Evolutionary conservation across 345 rosid species (phyloP), one percentile per base, ranked within the genome.

Genomic region (Triadica sebifera): DNA sequence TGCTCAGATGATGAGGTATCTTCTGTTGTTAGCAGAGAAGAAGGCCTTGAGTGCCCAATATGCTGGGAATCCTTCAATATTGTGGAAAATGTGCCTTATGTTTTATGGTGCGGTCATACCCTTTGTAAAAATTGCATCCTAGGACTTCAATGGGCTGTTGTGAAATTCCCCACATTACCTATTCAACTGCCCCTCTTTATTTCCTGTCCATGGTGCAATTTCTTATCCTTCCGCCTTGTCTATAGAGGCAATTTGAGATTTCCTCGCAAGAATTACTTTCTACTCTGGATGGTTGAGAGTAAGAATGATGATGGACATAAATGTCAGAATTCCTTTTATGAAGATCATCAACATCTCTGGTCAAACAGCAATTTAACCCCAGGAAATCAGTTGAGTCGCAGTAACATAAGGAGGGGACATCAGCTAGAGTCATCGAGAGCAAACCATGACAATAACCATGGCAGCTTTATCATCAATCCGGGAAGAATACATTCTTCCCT

Each of bases 211-310:
- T 93, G 99, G 98, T 94, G 98, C 85, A 93, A 88, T 69, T 87
- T 90, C 70, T 82, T 90, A 73, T 95, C 99, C 17, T 90, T 93
- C 66, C 91, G 96, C 59, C 81, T 93, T 25, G 88, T 95, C 76
- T 95, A 89, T 72, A 86, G 81, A 78, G 96, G 97, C 70, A 81
- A 84, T 51, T 86, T 95, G 17, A 92, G 78, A 67, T 95, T 91
- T 78, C 99, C 99, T 38, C 85, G 86, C 73, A 95, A 95, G 85
- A 93, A 95, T 74, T 95, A 91, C 83, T 89, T 95, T 82, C 77
- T 95, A 39, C 98, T 91, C 43, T 91, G 98, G 99, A 95, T 95
- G 98, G 95, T 93, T 4, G 98, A 95, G 87, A 90, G 97, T 84
- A 85, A 84, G 90, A 95, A 93, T 34, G 91, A 88, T 10, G 92